phyloP scores from a whole-genome alignment of 2,329 filamentous ascomycete genomes.

The Falciphora oryzae region DNA sequence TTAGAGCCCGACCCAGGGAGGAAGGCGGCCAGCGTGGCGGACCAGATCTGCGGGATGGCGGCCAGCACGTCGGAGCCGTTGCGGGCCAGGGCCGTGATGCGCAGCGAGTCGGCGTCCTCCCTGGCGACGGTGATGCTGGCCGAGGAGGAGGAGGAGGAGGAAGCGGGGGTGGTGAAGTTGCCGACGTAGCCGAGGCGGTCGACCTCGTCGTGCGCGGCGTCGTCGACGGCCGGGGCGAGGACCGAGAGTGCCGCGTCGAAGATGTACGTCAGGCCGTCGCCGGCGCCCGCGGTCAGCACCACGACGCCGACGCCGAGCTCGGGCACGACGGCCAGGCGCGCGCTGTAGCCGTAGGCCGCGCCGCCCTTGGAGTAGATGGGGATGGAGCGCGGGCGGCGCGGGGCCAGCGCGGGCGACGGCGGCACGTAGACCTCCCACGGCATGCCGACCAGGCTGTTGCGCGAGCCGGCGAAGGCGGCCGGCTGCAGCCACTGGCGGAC shows the following conservation, averaged over 20 bases:
- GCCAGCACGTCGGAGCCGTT: conserved; percentile 6
- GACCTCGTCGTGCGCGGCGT: not conserved
- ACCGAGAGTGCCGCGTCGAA: not conserved
- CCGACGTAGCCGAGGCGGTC: conserved; percentile 1
- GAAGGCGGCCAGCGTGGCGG: not conserved
- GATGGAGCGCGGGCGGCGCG: not conserved
- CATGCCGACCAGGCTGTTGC: not conserved
- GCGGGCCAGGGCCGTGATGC: not conserved
- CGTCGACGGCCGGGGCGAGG: not conserved
- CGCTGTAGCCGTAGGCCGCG: not conserved
- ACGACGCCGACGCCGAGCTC: conserved; percentile 3
- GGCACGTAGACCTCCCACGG: conserved; percentile 1
- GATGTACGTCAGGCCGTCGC: not conserved
- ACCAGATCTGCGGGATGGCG: not conserved
- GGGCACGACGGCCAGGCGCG: not conserved
- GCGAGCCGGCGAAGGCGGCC: not conserved
- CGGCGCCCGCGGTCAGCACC: not conserved
- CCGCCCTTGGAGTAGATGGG: conserved; percentile 3
- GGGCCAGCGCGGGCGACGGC: not conserved
- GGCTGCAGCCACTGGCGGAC: conserved; percentile 1
- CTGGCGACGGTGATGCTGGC: too few relatives aligned
- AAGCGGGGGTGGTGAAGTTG: not conserved
- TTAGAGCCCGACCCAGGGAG: not conserved
- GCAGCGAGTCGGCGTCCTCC: not conserved
- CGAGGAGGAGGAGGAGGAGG: not conserved